phyloP scores from a whole-genome alignment of 2,329 filamentous ascomycete species.

The Zarea fungicola region DNA sequence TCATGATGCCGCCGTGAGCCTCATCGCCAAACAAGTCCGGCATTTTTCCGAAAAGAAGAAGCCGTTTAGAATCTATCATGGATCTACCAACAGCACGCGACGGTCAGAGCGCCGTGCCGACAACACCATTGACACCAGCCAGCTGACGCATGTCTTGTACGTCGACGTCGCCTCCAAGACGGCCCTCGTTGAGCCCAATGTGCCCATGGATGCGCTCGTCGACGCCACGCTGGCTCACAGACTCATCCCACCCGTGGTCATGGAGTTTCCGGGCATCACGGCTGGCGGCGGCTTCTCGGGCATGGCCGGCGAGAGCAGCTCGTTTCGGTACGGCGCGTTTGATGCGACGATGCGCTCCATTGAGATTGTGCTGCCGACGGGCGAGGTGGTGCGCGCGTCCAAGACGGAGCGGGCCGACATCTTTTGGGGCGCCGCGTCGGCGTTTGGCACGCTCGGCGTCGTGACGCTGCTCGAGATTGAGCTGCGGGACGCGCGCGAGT shows the following conservation, averaged over 20 bases:
- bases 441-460: constrained; percentile 62
- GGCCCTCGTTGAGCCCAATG: constrained; percentile 65
- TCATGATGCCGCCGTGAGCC: constrained; percentile 39
- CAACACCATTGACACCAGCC: constrained; percentile 62
- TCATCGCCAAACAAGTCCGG: constrained; percentile 38
- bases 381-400: constrained; percentile 50
- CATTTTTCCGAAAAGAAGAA: constrained; percentile 38
- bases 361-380: constrained; percentile 61
- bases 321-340: constrained; percentile 62
- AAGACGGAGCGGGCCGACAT: constrained; percentile 51
- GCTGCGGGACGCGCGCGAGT: constrained; percentile 48
- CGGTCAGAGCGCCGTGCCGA: constrained; percentile 42
- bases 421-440: constrained; percentile 60
- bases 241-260: constrained; percentile 60
- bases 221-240: constrained; percentile 49
- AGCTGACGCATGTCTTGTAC: constrained; percentile 55
- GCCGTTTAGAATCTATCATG: constrained; percentile 72
- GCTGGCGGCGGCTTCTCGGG: constrained; percentile 63
- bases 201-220: constrained; percentile 61
- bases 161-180: constrained; percentile 50
- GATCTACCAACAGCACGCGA: constrained; percentile 71
- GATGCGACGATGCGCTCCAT: constrained; percentile 56
- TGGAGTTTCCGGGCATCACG: constrained; percentile 70
- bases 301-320: constrained; percentile 63
- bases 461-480: constrained; percentile 59